phyloP scores from a whole-genome alignment of 1,284 basidiomycete genomes.

The Kalmanozyma brasiliensis region DNA sequence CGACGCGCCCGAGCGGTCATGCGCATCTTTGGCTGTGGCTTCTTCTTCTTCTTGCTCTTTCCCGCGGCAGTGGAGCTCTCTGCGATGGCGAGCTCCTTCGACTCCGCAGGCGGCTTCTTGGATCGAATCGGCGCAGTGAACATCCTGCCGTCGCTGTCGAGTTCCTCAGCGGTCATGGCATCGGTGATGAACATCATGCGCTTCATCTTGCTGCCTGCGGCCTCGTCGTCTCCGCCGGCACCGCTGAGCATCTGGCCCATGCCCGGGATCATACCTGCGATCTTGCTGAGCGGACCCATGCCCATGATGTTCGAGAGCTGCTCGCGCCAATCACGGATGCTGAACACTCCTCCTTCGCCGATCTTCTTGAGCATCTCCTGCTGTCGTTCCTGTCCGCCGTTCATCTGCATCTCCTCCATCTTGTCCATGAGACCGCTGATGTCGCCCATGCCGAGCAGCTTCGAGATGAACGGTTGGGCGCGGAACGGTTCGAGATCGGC shows the following conservation, averaged over 20 bases:
- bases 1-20: constrained; percentile 72
- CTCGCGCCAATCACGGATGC: constrained; percentile 96
- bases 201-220: constrained; percentile 86
- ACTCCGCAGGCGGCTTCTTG: constrained; percentile 26
- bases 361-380: constrained; percentile 99
- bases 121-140: constrained; percentile 55
- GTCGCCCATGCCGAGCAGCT: constrained; percentile 93
- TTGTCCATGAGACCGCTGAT: constrained; percentile 92
- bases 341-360: constrained; percentile 89
- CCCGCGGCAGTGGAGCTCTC: constrained; percentile 36
- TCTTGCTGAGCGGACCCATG: constrained; percentile 98
- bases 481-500: constrained; percentile 95
- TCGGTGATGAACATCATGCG: constrained; percentile 99
- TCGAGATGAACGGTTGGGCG: constrained; percentile 96
- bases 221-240: constrained; percentile 79
- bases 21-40: constrained; percentile 53
- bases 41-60: constrained; percentile 53
- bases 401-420: constrained; percentile 71
- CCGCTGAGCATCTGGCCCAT: constrained; percentile 81
- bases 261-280: constrained; percentile 98
- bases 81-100: constrained; percentile 30
- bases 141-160: constrained; percentile 89
- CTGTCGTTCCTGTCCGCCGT: constrained; percentile 82
- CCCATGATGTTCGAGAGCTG: constrained; percentile 97
- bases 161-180: constrained; percentile 91